Evolutionary conservation across 306 rosid species (phyloP).

Genomic region (Lotus japonicus): DNA sequence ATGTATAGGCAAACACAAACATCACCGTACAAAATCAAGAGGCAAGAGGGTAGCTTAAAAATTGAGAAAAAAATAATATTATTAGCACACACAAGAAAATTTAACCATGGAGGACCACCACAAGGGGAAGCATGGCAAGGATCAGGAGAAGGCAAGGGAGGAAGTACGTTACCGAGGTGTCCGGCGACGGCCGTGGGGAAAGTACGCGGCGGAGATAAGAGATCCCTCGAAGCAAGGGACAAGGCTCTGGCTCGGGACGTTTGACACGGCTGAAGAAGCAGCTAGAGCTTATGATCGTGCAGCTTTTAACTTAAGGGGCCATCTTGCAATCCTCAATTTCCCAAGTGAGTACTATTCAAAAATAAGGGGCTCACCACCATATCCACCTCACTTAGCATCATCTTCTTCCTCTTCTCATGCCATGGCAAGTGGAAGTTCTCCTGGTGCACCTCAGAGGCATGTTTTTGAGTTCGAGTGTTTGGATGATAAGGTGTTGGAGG

Average conservation of each 20-base stretch:
- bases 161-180: slow-evolving; percentile 60
- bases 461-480: slow-evolving; percentile 63
- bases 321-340: slow-evolving; percentile 69
- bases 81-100: not conserved
- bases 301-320: slow-evolving; percentile 68
- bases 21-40: not conserved
- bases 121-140: slow-evolving; percentile 32
- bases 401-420: slow-evolving; percentile 7
- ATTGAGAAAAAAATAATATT: not conserved
- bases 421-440: slow-evolving; percentile 18
- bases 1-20: slow-evolving; percentile 2
- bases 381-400: slow-evolving; percentile 45
- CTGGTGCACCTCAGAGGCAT: slow-evolving; percentile 18
- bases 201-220: slow-evolving; percentile 80
- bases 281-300: slow-evolving; percentile 85
- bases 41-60: not conserved
- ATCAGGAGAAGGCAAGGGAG: slow-evolving; percentile 31
- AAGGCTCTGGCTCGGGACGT: slow-evolving; percentile 78
- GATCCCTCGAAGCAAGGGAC: slow-evolving; percentile 74
- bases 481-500: slow-evolving; percentile 70
- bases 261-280: slow-evolving; percentile 77
- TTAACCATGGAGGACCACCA: slow-evolving; percentile 45
- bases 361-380: slow-evolving; percentile 50
- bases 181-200: slow-evolving; percentile 78
- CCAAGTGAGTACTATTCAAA: slow-evolving; percentile 70